Evolutionary conservation across 805 yeast genomes (phyloP).

Genomic region (Saccharomycopsis fibuligera): DNA sequence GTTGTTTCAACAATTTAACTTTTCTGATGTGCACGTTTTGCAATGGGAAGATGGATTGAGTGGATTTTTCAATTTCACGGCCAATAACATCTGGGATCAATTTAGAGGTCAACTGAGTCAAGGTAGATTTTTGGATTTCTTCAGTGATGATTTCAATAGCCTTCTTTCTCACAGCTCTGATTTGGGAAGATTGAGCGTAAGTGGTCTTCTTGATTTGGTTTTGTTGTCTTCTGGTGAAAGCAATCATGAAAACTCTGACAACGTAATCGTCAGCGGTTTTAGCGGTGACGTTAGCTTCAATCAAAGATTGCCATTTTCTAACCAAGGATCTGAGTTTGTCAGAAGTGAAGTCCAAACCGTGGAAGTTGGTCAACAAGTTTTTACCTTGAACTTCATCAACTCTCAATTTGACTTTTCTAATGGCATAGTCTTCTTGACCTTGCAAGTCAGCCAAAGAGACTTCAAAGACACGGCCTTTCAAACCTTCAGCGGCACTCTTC

Average conservation of each 20-base stretch:
- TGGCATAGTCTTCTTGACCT: constrained; percentile 98
- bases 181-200: constrained; percentile 95
- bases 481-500: constrained; percentile 95
- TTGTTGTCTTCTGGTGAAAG: constrained; percentile 96
- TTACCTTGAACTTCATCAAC: constrained; percentile 99
- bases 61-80: constrained; percentile 95
- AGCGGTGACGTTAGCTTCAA: constrained; percentile 96
- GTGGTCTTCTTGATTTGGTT: constrained; percentile 97
- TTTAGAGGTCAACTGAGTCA: constrained; percentile 94
- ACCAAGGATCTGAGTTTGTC: constrained; percentile 97
- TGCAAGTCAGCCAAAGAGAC: constrained; percentile 95
- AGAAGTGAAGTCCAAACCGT: constrained; percentile 96
- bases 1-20: constrained; percentile 97
- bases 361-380: constrained; percentile 98
- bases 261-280: constrained; percentile 97
- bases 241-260: constrained; percentile 93
- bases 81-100: constrained; percentile 98
- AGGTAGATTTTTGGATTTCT: constrained; percentile 91
- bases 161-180: constrained; percentile 96
- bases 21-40: constrained; percentile 99
- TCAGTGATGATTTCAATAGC: constrained; percentile 94
- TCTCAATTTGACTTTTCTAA: constrained; percentile 95
- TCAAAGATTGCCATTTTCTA: constrained; percentile 98
- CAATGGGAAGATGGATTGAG: constrained; percentile 92
- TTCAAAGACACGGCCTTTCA: constrained; percentile 96